Evolutionary conservation across 1,284 basidiomycete genomes (phyloP).

Genomic region (Microbotryum intermedium): DNA sequence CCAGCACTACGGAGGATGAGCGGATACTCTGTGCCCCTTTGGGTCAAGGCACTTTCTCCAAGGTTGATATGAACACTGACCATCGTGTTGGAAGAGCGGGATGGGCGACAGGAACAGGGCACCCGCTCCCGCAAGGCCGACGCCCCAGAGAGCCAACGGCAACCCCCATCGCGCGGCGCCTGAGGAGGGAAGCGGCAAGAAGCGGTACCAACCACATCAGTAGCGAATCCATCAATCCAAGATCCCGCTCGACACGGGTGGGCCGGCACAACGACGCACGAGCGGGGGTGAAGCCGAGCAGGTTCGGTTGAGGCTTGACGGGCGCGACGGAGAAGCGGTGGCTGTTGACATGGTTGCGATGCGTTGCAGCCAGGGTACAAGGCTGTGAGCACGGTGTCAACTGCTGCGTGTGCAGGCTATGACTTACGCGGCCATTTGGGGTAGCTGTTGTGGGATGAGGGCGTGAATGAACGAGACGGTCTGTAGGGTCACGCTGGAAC

Average conservation of each 20-base stretch:
- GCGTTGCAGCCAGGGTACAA: no score
- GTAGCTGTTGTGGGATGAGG: no score
- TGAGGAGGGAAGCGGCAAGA: background rate
- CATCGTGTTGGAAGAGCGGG: conserved; percentile 23
- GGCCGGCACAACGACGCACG: no score
- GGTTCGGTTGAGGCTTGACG: conserved; percentile 6
- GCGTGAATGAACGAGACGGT: background rate
- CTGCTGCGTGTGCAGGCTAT: background rate
- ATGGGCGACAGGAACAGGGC: conserved; percentile 13
- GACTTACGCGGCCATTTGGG: background rate
- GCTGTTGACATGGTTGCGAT: no score
- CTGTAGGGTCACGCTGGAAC: background rate
- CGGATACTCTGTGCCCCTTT: no score
- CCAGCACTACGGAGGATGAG: no score
- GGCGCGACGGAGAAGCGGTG: conserved; percentile 13
- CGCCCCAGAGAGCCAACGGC: conserved; percentile 23
- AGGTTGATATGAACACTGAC: conserved; percentile 3
- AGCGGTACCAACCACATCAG: no score
- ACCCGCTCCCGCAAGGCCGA: conserved; percentile 12
- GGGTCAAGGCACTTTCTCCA: background rate
- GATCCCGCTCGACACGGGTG: no score
- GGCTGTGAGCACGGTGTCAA: background rate
- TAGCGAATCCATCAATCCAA: background rate
- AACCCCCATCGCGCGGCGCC: conserved; percentile 2
- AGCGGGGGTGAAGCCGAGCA: conserved; percentile 12